Evolutionary conservation across 2,329 filamentous ascomycete genomes (phyloP), one percentile per base, ranked within the genome.

Genomic region (Chrysosporium queenslandicum): DNA sequence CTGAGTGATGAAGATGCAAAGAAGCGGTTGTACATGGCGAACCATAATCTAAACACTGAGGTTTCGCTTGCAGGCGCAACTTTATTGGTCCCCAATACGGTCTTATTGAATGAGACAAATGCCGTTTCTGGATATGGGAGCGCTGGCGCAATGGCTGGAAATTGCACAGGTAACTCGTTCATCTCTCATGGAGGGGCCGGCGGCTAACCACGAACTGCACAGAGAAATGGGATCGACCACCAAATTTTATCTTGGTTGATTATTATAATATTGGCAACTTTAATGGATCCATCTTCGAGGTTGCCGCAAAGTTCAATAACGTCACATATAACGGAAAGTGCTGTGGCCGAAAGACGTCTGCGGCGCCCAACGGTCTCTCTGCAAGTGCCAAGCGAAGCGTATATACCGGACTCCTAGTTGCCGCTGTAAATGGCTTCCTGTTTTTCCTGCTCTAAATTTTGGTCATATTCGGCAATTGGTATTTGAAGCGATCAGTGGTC

Each of bases 21-120:
- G 53, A 74, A 82, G 27, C 77, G 82, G 40, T 75, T 94, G 68
- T 94, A 90, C 65, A 77, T 95, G 63, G 79, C 85, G 62, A 96
- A 96, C 69, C 90, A 96, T 72, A 96, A 96, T 65, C 77, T 95
- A 54, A 95, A 95, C 66, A 77, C 84, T 54, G 77, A 89, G 58
- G 78, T 94, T 56, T 77, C 78, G 50, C 69, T 94, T 32, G 79
- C 82, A 2, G 80, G 80, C 27, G 64, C 77, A 14, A 72, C 76
- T 18, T 65, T 92, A 42, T 71, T 89, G 6, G 82, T 92, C 11
- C 87, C 87, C 0, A 85, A 86, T 53, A 80, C 81, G 0, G 78
- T 81, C 3, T 65, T 82, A 37, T 70, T 91, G 53, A 87, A 87
- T 60, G 69, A 77, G 55, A 91, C 86, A 16, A 94, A 94, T 63